phyloP scores from a whole-genome alignment of 345 rosid species.

The Gossypium raimondii region DNA sequence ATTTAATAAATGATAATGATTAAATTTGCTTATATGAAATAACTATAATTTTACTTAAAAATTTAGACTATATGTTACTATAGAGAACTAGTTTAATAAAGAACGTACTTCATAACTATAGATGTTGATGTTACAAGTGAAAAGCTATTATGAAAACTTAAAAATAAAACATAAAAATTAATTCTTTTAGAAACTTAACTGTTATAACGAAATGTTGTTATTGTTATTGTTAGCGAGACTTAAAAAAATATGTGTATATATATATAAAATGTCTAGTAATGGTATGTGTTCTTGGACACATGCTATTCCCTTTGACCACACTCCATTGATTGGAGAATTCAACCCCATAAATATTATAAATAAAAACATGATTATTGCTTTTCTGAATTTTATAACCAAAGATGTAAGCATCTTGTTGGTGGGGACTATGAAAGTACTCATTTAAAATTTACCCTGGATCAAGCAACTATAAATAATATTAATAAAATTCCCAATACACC shows the following conservation, averaged over 20 bases:
- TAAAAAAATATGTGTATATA: neutral
- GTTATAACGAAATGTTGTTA: neutral
- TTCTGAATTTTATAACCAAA: conserved; percentile 8
- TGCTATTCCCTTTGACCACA: conserved; percentile 26
- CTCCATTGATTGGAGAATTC: conserved; percentile 8
- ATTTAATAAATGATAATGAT: too few species aligned
- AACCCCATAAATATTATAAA: neutral
- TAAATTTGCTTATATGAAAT: too few species aligned
- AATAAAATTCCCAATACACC: conserved; percentile 9
- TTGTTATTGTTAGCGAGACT: neutral
- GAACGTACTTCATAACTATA: too few species aligned
- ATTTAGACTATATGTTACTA: too few species aligned
- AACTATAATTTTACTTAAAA: too few species aligned
- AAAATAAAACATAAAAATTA: neutral
- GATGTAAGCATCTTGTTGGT: neutral
- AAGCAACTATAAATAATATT: neutral
- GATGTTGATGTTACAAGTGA: too few species aligned
- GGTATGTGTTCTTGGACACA: conserved; percentile 17
- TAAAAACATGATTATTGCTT: neutral
- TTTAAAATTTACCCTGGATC: neutral
- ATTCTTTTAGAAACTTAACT: neutral
- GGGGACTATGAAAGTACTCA: neutral
- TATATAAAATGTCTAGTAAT: neutral
- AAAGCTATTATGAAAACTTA: neutral
- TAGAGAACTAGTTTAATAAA: too few species aligned